Evolutionary conservation across 352 stramenopile genomes (phyloP).

Genomic region (Sclerospora graminicola): DNA sequence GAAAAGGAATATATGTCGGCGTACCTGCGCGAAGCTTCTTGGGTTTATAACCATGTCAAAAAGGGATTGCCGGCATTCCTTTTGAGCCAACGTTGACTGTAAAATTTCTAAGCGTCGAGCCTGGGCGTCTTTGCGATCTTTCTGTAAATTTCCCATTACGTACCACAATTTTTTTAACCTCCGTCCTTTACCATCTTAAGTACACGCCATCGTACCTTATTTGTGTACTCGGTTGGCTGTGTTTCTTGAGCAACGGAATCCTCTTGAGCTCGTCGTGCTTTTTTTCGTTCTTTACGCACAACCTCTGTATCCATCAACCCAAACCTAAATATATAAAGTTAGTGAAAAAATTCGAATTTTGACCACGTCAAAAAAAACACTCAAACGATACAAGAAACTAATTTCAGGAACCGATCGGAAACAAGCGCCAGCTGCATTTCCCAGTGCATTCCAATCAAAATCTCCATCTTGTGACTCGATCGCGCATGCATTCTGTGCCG

Average conservation of each 20-base stretch:
- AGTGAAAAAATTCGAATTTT: too few relatives aligned
- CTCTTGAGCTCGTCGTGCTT: conserved; percentile 25
- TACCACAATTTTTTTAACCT: neutral
- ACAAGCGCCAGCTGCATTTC: conserved; percentile 47
- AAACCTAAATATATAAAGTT: conserved; percentile 30
- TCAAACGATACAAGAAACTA: conserved; percentile 43
- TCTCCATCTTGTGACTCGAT: conserved; percentile 20
- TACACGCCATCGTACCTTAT: conserved; percentile 31
- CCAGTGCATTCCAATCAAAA: conserved; percentile 63
- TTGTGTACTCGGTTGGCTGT: conserved; percentile 67
- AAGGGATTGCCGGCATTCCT: conserved; percentile 25
- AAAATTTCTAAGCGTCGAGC: conserved; percentile 60
- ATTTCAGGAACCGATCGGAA: conserved; percentile 64
- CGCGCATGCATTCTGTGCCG: conserved; percentile 30
- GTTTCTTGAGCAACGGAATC: conserved; percentile 42
- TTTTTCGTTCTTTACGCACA: conserved; percentile 57
- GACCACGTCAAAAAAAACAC: neutral
- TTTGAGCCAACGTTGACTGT: conserved; percentile 39
- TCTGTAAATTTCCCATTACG: conserved; percentile 18
- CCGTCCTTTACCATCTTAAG: neutral
- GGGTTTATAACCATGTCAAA: conserved; percentile 71
- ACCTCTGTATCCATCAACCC: conserved; percentile 69
- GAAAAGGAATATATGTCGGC: too few relatives aligned
- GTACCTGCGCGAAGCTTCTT: conserved; percentile 67
- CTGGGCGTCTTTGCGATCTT: conserved; percentile 72